Evolutionary conservation across 106 monocot species (phyloP).

Genomic region (Posidonia australis): DNA sequence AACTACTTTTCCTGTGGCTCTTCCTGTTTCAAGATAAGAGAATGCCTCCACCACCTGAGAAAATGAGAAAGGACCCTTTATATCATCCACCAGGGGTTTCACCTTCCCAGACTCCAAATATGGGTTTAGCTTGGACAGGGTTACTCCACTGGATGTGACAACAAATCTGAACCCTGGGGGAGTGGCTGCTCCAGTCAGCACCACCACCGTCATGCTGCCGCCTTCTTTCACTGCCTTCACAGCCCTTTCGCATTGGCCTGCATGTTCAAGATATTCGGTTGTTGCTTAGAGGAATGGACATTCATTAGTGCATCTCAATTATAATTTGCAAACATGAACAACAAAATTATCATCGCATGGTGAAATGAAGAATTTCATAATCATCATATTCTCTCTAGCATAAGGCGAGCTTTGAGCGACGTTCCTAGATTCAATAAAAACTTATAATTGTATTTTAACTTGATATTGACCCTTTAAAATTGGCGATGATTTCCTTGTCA

Average conservation of each 20-base stretch:
- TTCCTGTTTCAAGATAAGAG: slow-evolving; percentile 11
- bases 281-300: no score
- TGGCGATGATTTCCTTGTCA: no score
- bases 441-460: no score
- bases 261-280: background rate
- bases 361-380: no score
- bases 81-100: slow-evolving; percentile 8
- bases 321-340: no score
- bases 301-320: no score
- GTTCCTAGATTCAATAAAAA: no score
- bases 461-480: no score
- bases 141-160: slow-evolving; percentile 13
- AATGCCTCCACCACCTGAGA: slow-evolving; percentile 11
- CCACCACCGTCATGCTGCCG: slow-evolving; percentile 10
- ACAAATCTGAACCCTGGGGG: slow-evolving; percentile 17
- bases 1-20: slow-evolving; percentile 13
- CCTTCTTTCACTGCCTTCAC: slow-evolving; percentile 17
- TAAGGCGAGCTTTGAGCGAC: no score
- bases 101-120: slow-evolving; percentile 9
- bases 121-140: slow-evolving; percentile 6
- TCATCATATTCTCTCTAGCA: no score
- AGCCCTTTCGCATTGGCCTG: slow-evolving; percentile 10
- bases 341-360: no score
- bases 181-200: slow-evolving; percentile 3
- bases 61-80: slow-evolving; percentile 13